phyloP scores from a whole-genome alignment of 768 basidiomycete genomes.

The Macrolepiota albuminosa region DNA sequence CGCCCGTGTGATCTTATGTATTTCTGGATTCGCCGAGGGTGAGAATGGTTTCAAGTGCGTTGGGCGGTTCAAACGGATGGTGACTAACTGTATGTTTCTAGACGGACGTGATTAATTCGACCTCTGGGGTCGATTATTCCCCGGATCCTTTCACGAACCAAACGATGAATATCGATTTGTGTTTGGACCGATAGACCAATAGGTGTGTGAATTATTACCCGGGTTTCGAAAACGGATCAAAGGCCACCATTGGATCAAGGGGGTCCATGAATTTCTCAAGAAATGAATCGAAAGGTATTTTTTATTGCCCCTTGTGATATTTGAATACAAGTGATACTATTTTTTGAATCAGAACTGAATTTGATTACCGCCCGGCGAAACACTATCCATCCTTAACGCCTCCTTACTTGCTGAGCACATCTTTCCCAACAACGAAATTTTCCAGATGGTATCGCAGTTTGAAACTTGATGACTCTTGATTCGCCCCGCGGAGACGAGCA shows the following conservation, averaged over 20 bases:
- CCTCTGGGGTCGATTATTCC: constrained; percentile 57
- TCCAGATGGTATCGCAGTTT: constrained; percentile 65
- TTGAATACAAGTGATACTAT: not conserved
- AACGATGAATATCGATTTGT: constrained; percentile 48
- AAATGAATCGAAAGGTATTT: constrained; percentile 61
- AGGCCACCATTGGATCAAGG: constrained; percentile 37
- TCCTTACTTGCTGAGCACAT: constrained; percentile 50
- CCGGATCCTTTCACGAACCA: constrained; percentile 60
- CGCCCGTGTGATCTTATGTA: constrained; percentile 60
- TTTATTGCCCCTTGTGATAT: constrained; percentile 16
- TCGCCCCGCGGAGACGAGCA: constrained; percentile 31
- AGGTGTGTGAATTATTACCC: constrained; percentile 35
- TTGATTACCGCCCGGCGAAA: constrained; percentile 64
- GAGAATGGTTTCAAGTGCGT: constrained; percentile 70
- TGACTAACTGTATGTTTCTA: constrained; percentile 13
- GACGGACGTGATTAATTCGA: constrained; percentile 72
- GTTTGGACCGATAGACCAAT: constrained; percentile 36
- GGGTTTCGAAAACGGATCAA: not conserved
- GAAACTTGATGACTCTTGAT: constrained; percentile 56
- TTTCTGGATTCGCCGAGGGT: constrained; percentile 73
- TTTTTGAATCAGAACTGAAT: constrained; percentile 38
- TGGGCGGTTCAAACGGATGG: not conserved
- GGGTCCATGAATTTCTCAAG: constrained; percentile 63
- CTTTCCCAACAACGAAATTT: constrained; percentile 52
- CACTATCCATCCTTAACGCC: constrained; percentile 52